Percentiles rank a stretch among this genome's conserved stretches.
These are phyloP conservation scores for Nicotiana attenuata DNA, from an alignment of 257 asterid species.

Conservation along the genomic window DNA sequence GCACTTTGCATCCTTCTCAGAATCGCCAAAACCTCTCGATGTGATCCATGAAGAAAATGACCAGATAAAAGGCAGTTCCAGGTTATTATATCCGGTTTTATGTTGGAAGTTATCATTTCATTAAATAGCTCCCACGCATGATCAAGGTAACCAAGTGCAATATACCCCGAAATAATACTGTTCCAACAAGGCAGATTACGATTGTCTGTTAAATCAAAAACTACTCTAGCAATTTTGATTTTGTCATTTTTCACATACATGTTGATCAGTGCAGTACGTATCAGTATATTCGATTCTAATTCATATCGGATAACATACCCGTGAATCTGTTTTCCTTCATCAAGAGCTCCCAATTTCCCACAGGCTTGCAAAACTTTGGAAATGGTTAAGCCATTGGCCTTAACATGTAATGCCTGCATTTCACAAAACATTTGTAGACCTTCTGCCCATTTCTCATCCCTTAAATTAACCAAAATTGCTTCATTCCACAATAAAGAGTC, in stretches of 20 bases:
- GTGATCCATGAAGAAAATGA: constrained; percentile 30
- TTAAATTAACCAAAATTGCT: constrained; percentile 46
- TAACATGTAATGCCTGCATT: constrained; percentile 28
- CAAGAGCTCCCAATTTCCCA: constrained; percentile 39
- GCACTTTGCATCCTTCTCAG: constrained; percentile 39
- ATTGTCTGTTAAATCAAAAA: constrained; percentile 40
- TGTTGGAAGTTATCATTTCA: constrained; percentile 31
- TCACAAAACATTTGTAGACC: constrained; percentile 33
- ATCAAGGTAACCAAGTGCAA: constrained; percentile 30
- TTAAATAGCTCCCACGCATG: constrained; percentile 40
- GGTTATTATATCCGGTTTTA: constrained; percentile 50
- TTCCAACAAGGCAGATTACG: constrained; percentile 56
- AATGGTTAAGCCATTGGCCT: constrained; percentile 28
- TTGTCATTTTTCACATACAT: constrained; percentile 45
- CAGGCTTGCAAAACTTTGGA: constrained; percentile 56
- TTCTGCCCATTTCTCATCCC: constrained; percentile 41
- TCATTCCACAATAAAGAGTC: constrained; percentile 51
- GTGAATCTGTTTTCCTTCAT: constrained; percentile 55
- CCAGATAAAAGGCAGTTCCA: constrained; percentile 64
- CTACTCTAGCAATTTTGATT: constrained; percentile 32
- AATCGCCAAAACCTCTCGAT: constrained; percentile 30
- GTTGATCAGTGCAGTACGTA: constrained; percentile 46
- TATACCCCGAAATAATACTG: constrained; percentile 45
- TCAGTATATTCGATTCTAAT: constrained; percentile 29
- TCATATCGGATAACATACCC: constrained; percentile 44